Evolutionary conservation across 805 yeast species (phyloP).

Genomic region (Sugiyamaella smithiae): DNA sequence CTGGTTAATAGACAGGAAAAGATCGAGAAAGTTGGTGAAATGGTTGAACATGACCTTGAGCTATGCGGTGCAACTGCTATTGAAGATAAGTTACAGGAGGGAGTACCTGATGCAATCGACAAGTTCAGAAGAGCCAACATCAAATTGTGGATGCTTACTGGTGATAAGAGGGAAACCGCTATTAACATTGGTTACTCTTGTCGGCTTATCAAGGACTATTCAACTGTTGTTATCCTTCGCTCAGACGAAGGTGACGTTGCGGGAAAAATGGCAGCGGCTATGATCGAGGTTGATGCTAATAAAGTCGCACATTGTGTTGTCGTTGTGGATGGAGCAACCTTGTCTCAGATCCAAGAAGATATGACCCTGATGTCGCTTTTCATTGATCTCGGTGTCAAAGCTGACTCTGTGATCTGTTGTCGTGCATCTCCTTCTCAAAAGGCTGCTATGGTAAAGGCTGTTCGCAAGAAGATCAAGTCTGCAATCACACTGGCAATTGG

Average conservation of each 20-base stretch:
- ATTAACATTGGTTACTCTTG: conserved; percentile 96
- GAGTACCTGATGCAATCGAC: conserved; percentile 95
- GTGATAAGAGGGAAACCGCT: conserved; percentile 97
- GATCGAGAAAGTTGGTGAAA: conserved; percentile 69
- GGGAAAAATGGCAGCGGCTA: conserved; percentile 70
- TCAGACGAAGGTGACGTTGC: conserved; percentile 53
- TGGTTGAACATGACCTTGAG: conserved; percentile 64
- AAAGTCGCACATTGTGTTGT: conserved; percentile 88
- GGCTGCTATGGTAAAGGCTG: conserved; percentile 79
- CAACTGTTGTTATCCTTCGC: conserved; percentile 74
- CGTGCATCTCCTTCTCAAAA: conserved; percentile 97
- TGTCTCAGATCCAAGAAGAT: conserved; percentile 70
- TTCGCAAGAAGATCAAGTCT: conserved; percentile 63
- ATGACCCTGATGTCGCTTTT: conserved; percentile 68
- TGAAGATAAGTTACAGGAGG: conserved; percentile 93
- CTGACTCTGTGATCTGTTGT: conserved; percentile 91
- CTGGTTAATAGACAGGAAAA: conserved; percentile 60
- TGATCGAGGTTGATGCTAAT: conserved; percentile 66
- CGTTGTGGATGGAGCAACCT: conserved; percentile 91
- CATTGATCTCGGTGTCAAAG: conserved; percentile 77
- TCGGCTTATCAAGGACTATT: conserved; percentile 85
- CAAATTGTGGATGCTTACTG: conserved; percentile 97
- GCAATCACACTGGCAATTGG: conserved; percentile 94
- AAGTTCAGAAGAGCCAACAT: conserved; percentile 90
- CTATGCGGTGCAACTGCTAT: conserved; percentile 93